phyloP scores from a whole-genome alignment of 345 rosid species.

The Syzygium grande region DNA sequence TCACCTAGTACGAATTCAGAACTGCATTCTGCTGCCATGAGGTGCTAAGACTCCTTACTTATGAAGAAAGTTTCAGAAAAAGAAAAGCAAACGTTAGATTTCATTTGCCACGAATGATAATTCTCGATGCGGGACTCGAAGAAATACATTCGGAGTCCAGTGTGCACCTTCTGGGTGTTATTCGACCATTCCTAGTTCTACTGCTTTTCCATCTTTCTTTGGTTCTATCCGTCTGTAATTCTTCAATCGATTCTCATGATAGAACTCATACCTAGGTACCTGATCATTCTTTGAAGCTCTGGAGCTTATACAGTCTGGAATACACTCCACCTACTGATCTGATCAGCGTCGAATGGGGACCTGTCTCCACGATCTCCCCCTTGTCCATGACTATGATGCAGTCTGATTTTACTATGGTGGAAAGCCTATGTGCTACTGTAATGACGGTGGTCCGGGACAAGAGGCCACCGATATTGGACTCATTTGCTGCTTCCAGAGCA shows the following conservation, averaged over 20 bases:
- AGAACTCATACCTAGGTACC: background rate
- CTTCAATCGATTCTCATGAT: background rate
- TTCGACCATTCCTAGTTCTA: background rate
- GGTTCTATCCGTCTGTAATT: background rate
- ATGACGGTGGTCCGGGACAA: constrained; percentile 36
- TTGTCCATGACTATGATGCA: constrained; percentile 60
- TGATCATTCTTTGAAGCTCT: constrained; percentile 10
- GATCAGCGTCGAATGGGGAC: constrained; percentile 51
- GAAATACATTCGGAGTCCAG: background rate
- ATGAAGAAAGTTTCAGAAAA: background rate
- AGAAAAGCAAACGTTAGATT: background rate
- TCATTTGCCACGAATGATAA: background rate
- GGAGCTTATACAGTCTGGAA: constrained; percentile 51
- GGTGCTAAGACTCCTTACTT: background rate
- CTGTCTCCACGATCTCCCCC: constrained; percentile 66
- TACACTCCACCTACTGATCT: constrained; percentile 48
- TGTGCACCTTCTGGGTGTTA: background rate
- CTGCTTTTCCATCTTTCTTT: background rate
- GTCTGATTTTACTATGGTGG: constrained; percentile 63
- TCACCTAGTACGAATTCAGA: background rate
- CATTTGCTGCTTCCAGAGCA: constrained; percentile 40
- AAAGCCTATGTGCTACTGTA: constrained; percentile 75
- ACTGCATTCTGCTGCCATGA: background rate
- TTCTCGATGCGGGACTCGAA: background rate
- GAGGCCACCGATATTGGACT: constrained; percentile 12